Percentiles rank a stretch among this genome's conserved stretches.
Conservation (phyloP, 306 rosid species). For the Nissolia schottii region DNA sequence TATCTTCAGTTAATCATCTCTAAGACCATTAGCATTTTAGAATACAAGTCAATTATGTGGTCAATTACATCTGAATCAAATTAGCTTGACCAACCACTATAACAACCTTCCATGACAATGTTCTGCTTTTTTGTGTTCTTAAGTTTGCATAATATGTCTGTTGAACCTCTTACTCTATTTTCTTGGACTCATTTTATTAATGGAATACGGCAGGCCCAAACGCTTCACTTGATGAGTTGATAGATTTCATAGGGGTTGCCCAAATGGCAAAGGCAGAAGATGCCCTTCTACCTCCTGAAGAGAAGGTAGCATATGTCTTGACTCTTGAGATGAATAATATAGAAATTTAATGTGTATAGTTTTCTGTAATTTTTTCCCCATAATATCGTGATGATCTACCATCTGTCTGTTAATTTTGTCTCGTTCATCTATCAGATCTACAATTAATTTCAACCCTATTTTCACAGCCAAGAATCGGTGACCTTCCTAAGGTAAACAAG, state of each 20-base stretch:
- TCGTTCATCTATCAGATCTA: background rate
- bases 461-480: constrained; percentile 50
- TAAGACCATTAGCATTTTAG: background rate
- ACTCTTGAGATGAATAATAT: background rate
- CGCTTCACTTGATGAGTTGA: constrained; percentile 60
- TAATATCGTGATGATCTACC: background rate
- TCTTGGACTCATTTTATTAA: constrained; percentile 20
- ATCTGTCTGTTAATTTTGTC: background rate
- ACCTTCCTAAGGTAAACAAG: constrained; percentile 43
- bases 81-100: background rate
- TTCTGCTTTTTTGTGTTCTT: background rate
- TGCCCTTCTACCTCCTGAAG: constrained; percentile 51
- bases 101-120: background rate
- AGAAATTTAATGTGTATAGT: background rate
- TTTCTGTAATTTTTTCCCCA: background rate
- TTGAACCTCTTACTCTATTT: background rate
- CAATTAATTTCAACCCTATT: constrained; percentile 16
- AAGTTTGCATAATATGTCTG: background rate
- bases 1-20: background rate
- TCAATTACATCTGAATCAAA: background rate
- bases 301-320: constrained; percentile 56
- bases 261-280: constrained; percentile 65
- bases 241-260: constrained; percentile 80
- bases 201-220: constrained; percentile 48
- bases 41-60: background rate